Percentiles rank a stretch among this genome's conserved stretches.
These are phyloP conservation scores for Phanerodontia chrysosporium DNA, from an alignment of 768 basidiomycete species.

Conservation along the genomic window DNA sequence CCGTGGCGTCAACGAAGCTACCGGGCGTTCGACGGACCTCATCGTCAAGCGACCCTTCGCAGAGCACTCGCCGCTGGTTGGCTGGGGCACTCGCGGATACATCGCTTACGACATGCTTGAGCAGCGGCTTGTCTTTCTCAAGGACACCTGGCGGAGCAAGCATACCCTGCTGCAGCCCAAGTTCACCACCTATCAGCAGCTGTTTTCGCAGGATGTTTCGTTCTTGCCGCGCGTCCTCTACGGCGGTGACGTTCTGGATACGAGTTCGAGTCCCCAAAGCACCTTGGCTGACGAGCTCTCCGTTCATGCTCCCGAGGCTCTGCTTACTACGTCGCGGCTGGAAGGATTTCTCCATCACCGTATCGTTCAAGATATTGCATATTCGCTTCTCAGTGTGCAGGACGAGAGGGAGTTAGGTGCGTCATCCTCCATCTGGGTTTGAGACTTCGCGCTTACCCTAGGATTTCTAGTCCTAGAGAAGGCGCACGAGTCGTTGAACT, in stretches of 20 bases:
- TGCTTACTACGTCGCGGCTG: too few relatives aligned
- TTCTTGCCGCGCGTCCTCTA: neutral
- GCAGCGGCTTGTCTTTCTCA: slow-evolving; percentile 1
- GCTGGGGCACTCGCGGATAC: neutral
- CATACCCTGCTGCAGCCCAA: neutral
- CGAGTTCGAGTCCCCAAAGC: neutral
- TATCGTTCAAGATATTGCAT: slow-evolving; percentile 1
- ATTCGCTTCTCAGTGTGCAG: neutral
- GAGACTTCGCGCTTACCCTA: too few relatives aligned
- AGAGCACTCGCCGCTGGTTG: neutral
- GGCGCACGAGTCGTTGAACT: neutral
- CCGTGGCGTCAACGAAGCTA: neutral
- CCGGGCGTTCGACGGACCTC: neutral
- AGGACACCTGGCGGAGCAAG: slow-evolving; percentile 5
- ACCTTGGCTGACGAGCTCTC: neutral
- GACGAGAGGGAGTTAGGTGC: neutral
- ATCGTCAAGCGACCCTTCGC: neutral
- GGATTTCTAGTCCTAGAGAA: neutral
- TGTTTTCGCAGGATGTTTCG: neutral
- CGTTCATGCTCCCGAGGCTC: neutral
- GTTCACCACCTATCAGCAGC: neutral
- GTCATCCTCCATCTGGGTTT: too few relatives aligned
- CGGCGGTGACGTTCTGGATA: slow-evolving; percentile 1
- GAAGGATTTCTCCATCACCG: slow-evolving; percentile 1
- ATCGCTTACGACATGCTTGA: neutral